Base-by-base conservation (phyloP, 176 grass and related monocot genomes). In the Lolium multiflorum region DNA sequence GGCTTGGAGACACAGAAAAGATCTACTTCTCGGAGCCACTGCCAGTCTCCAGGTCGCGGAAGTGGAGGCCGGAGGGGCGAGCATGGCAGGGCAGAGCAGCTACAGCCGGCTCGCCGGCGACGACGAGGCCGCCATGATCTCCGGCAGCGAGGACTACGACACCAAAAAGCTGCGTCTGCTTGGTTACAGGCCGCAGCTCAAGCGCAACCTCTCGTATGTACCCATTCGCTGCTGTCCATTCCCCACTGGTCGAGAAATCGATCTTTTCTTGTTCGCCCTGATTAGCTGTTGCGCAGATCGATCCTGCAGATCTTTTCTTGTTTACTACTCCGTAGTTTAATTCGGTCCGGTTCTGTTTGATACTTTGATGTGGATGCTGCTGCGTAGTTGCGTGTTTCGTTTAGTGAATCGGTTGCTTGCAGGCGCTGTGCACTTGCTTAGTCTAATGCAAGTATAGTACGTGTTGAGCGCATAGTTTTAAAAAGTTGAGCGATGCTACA, bases 131-230 rank as follows among this genome's bases (percentile, higher is more conserved):
- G 56, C 46, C 4, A 49, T 22, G 77, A 41, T 69, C 61, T 39
- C 15, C 50, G 70, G 64, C 41, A 55, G 15, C n/a, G 70, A 74
- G 21, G 78, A 52, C 57, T 57, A 77, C 79, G 78, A 77, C 69
- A 17, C 26, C 54, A 82, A 62, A 59, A 89, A 86, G 83, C 83
- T 90, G 16, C 86, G 71, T 77, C 81, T 78, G 74, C 94, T 96
- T 24, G 91, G 94, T 46, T 96, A 96, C 91, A 83, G 93, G 83
- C 94, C 82, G 74, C 91, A 92, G 84, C 94, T 96, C 85, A 91
- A 85, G 87, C 94, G 91, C 25, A 90, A 91, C 35, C 91, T 96
- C 84, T 90, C 91, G 91, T 96, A 82, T 68, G 87, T 60, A 10
- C 0, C 12, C 70, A 41, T 69, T 4, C 5, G 10, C 52, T 9